Evolutionary conservation across 2,329 filamentous ascomycete genomes (phyloP), one percentile per base, ranked within the genome.

Genomic region (Penicillium sp.): DNA sequence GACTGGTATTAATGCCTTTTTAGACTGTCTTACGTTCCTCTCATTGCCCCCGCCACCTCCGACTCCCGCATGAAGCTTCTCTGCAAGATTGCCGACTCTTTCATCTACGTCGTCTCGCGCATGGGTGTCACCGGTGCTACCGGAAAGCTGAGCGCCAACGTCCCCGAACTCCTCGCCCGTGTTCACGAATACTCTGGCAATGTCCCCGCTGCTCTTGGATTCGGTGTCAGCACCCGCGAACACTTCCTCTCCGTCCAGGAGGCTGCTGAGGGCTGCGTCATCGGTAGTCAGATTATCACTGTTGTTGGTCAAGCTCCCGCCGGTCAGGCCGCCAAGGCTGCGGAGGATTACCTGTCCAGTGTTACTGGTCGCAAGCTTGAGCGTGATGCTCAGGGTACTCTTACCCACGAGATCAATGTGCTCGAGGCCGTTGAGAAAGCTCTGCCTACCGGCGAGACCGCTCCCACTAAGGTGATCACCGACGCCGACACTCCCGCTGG

Each of bases 41-140:
- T 99, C 46, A 97, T 99, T 64, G 93, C 94, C 0, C 94, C 94
- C 6, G 86, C 92, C 9, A 97, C 94, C 1, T 96, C 91, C 6
- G 91, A 97, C 64, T 81, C 85, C 59, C 89, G 94, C 66, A 96
- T 99, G 92, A 93, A 90, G 76, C 83, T 97, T 33, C 87, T 99
- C 10, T 99, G 94, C 83, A 86, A 90, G 72, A 93, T 99, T 58
- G 94, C 94, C 68, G 93, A 97, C 75, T 97, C 92, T 3, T 99
- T 97, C 79, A 96, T 99, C 76, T 99, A 99, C 72, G 92, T 99
- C 55, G 94, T 99, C 49, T 97, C 93, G 21, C 84, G 93, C 64
- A 95, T 96, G 88, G 94, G 94, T 64, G 93, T 97, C 50, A 99
- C 94, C 8, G 94, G 94, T 64, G 94, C 91, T 12, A 87, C 86